Evolutionary conservation across 257 asterid species (phyloP), one percentile per base, ranked within the genome.

Genomic region (Datura wrightii): DNA sequence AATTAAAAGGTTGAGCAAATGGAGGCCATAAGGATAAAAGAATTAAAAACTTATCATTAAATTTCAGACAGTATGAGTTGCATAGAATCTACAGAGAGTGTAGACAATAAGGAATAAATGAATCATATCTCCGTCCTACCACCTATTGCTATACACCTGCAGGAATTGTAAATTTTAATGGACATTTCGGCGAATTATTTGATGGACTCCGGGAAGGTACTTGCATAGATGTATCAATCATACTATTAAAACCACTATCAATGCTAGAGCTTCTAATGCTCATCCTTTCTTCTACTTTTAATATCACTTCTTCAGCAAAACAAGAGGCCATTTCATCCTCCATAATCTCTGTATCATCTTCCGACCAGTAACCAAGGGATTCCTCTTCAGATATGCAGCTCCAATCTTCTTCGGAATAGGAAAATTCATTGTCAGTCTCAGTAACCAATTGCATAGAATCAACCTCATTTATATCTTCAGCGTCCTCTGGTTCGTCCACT

Each of bases 401-500:
- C 88, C 90, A 91, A 19, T 86, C 88, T 48, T 74, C 80, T 24
- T 24, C 10, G 18, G 82, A 92, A 41, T 85, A 71, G 24, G 15
- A 89, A 65, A 80, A 15, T 54, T 90, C 97, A 54, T 89, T 89
- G 18, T 92, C 95, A 41, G 88, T 72, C 31, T 82, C 97, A 31
- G 92, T 88, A 74, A 91, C 89, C 44, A 89, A 37, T 83, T 90
- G 55, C n/a, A 93, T 86, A 1, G 94, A 83, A 63, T 89, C 92
- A 53, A 84, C 83, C 80, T 84, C 94, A 83, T 86, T 84, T 82
- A 93, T 86, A 90, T 93, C 97, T 55, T 92, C 95, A 46, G 90
- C 87, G 59, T 85, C 96, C 37, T 82, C 86, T 0, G 18, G 10
- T 44, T 86, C 91, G 37, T 83, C 94, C 18, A 71, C 86, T 3